Percentiles rank a stretch among this genome's conserved stretches.
phyloP scores from a whole-genome alignment of 495 filamentous ascomycete species.

The Beverwykella pulmonaria region DNA sequence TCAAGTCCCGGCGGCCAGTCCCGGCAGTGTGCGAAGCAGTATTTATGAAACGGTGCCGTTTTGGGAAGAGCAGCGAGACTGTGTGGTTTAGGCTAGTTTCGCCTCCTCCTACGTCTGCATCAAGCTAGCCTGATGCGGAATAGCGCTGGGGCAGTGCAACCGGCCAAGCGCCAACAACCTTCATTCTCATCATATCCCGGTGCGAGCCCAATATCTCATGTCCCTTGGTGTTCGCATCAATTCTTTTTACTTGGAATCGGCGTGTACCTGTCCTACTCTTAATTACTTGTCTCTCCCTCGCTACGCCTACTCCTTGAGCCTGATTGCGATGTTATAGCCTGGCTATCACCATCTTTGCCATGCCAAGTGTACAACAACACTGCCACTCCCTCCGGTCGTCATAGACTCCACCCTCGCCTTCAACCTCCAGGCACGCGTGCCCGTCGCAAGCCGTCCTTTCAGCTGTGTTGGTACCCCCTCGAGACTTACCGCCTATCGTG shows the following conservation, averaged over 20 bases:
- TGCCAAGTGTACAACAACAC: slow-evolving; percentile 16
- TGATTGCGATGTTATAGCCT: neutral
- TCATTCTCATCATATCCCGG: neutral
- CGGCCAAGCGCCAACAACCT: neutral
- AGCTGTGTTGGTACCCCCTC: slow-evolving; percentile 21
- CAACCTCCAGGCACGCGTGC: neutral
- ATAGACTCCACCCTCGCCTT: slow-evolving; percentile 5
- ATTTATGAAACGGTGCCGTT: too few relatives aligned
- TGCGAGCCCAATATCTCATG: neutral
- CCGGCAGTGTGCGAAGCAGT: too few relatives aligned
- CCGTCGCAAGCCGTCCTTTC: slow-evolving; percentile 15
- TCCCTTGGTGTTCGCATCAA: too few relatives aligned
- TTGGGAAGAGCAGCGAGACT: neutral
- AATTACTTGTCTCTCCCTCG: slow-evolving; percentile 2
- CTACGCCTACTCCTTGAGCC: neutral
- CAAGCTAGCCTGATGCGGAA: too few relatives aligned
- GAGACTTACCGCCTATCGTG: neutral
- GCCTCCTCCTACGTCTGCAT: neutral
- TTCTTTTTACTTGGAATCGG: too few relatives aligned
- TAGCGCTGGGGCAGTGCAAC: slow-evolving; percentile 5
- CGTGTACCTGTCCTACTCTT: too few relatives aligned
- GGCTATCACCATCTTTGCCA: neutral
- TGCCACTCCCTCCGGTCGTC: slow-evolving; percentile 21
- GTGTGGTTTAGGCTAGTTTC: neutral
- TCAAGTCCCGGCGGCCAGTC: too few relatives aligned